These are phyloP conservation scores for Logfia minima DNA, from an alignment of 129 eudicot species.

Conservation along the genomic window DNA sequence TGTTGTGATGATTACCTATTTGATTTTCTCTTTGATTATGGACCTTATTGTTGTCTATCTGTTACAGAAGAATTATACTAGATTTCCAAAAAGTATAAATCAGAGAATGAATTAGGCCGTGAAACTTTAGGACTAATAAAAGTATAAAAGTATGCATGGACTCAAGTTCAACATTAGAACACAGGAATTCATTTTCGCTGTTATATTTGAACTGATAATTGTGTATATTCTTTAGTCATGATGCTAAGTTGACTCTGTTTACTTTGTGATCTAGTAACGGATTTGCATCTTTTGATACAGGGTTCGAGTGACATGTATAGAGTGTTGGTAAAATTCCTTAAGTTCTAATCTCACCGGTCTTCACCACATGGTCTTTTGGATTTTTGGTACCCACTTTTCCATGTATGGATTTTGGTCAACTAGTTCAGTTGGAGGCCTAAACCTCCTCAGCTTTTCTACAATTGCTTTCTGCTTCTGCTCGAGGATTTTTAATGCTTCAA, in stretches of 20 bases:
- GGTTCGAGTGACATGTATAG: not conserved
- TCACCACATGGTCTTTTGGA: not conserved
- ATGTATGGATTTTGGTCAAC: not conserved
- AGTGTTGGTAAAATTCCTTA: not conserved
- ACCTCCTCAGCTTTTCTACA: not conserved
- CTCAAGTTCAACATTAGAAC: not conserved
- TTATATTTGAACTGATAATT: not conserved
- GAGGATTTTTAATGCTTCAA: not conserved
- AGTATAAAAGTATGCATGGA: not conserved
- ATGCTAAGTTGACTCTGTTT: not conserved
- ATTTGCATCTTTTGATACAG: not conserved
- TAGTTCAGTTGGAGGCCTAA: not conserved
- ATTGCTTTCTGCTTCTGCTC: not conserved
- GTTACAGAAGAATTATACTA: not conserved
- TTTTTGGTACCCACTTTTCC: not conserved
- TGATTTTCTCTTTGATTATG: not conserved
- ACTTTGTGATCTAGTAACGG: not conserved
- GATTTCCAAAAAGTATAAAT: not conserved
- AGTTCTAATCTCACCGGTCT: not conserved
- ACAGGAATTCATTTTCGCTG: not conserved
- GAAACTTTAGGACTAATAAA: not conserved
- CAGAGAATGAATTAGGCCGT: not conserved
- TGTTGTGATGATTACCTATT: constrained; percentile 5
- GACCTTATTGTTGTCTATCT: not conserved
- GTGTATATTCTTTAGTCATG: not conserved